These are phyloP conservation scores for Przewalskia tangutica DNA, from an alignment of 257 asterid species.

Conservation along the genomic window DNA sequence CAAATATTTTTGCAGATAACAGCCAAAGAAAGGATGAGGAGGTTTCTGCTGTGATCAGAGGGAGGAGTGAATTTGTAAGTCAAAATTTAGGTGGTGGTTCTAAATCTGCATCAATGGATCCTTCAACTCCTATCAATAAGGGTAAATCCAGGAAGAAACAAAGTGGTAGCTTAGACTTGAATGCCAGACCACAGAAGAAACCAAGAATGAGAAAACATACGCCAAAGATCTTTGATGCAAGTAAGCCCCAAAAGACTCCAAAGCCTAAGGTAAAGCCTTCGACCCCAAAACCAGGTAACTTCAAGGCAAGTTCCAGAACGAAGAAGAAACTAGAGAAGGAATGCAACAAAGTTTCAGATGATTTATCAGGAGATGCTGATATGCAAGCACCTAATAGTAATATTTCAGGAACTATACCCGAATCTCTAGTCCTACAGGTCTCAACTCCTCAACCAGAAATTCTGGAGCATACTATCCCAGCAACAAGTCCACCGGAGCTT, in stretches of 20 bases:
- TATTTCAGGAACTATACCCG: background rate
- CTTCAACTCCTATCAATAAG: background rate
- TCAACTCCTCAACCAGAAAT: constrained; percentile 22
- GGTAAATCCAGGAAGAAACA: background rate
- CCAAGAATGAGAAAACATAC: constrained; percentile 22
- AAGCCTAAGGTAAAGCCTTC: background rate
- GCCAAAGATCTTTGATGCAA: constrained; percentile 35
- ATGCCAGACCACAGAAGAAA: constrained; percentile 5
- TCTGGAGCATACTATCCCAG: constrained; percentile 5
- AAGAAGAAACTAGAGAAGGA: background rate
- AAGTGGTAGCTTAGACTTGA: background rate
- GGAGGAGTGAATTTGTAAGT: background rate
- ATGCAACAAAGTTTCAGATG: background rate
- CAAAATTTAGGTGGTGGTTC: background rate
- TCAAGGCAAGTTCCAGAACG: background rate
- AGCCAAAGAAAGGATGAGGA: background rate
- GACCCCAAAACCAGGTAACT: background rate
- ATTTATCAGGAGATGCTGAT: background rate
- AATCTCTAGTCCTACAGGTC: constrained; percentile 6
- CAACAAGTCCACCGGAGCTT: background rate
- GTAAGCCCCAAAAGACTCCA: constrained; percentile 13
- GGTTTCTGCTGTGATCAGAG: background rate
- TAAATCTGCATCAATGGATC: background rate
- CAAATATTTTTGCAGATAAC: constrained; percentile 4
- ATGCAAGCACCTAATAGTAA: constrained; percentile 1